Percentiles rank a stretch among this genome's conserved stretches.
Evolutionary conservation across 495 filamentous ascomycete species (phyloP).

Genomic region (Penicillium odoratum): DNA sequence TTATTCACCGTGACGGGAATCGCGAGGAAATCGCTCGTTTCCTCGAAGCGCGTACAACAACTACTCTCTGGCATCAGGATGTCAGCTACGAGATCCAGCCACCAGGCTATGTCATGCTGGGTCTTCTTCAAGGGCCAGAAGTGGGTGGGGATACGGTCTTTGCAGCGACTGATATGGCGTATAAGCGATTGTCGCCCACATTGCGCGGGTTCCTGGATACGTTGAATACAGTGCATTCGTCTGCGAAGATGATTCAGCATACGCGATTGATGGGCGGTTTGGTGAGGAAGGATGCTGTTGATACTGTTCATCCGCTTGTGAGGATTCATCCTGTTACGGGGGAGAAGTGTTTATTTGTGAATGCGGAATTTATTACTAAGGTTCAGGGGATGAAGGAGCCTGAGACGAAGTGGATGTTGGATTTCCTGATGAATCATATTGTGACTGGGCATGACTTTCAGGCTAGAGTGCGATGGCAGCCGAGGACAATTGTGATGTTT

Average conservation of each 20-base stretch:
- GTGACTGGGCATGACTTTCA: slow-evolving; percentile 84
- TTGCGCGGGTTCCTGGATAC: slow-evolving; percentile 74
- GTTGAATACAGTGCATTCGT: slow-evolving; percentile 70
- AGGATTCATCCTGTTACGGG: slow-evolving; percentile 75
- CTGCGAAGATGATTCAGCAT: slow-evolving; percentile 71
- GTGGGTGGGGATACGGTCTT: slow-evolving; percentile 78
- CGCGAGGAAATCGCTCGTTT: slow-evolving; percentile 55
- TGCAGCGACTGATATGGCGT: slow-evolving; percentile 72
- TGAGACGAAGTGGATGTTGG: slow-evolving; percentile 61
- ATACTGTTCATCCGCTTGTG: slow-evolving; percentile 70
- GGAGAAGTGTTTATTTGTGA: slow-evolving; percentile 77
- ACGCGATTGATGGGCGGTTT: slow-evolving; percentile 60
- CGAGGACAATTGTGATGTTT: slow-evolving; percentile 83
- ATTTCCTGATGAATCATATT: slow-evolving; percentile 88
- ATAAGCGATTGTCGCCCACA: slow-evolving; percentile 66
- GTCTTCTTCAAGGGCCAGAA: slow-evolving; percentile 55
- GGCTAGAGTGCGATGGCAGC: slow-evolving; percentile 79
- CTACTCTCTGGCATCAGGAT: slow-evolving; percentile 61
- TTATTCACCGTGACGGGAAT: slow-evolving; percentile 61
- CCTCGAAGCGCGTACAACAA: slow-evolving; percentile 54
- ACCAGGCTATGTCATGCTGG: slow-evolving; percentile 58
- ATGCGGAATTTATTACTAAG: slow-evolving; percentile 76
- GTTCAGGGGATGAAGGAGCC: slow-evolving; percentile 70
- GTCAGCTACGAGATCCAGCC: slow-evolving; percentile 61
- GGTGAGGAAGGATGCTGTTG: slow-evolving; percentile 69